phyloP scores from a whole-genome alignment of 768 basidiomycete species.

The Pluteus cervinus region DNA sequence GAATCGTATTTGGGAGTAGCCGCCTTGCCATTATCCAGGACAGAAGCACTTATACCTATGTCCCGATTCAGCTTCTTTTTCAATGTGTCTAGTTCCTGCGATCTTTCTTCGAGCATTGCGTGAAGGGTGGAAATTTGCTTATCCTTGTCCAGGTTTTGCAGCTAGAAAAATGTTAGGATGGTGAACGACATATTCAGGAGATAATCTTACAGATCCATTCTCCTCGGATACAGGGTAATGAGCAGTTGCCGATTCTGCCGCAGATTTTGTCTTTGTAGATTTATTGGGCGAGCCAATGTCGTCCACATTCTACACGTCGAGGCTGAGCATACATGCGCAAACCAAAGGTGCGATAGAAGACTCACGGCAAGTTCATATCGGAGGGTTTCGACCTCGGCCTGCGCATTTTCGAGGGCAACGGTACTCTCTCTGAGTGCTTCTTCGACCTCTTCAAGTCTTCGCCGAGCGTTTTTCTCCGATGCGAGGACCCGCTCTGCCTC shows the following conservation, averaged over 20 bases:
- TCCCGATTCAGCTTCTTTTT: constrained; percentile 62
- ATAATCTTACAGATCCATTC: too few relatives aligned
- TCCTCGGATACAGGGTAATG: too few relatives aligned
- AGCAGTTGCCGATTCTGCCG: too few relatives aligned
- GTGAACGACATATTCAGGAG: too few relatives aligned
- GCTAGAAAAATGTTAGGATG: constrained; percentile 17
- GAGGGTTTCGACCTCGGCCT: constrained; percentile 81
- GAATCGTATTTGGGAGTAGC: constrained; percentile 27
- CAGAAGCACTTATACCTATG: constrained; percentile 36
- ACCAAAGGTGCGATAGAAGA: too few relatives aligned
- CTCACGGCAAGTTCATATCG: constrained; percentile 73
- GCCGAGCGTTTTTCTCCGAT: constrained; percentile 55
- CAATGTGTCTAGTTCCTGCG: constrained; percentile 47
- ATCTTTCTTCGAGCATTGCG: constrained; percentile 26
- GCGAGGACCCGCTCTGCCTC: constrained; percentile 59
- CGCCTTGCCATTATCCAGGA: too few relatives aligned
- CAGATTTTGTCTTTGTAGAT: too few relatives aligned
- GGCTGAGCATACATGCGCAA: too few relatives aligned
- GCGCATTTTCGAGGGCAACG: constrained; percentile 80
- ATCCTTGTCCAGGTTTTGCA: constrained; percentile 19
- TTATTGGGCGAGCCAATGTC: too few relatives aligned
- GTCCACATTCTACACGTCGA: too few relatives aligned
- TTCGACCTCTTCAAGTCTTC: constrained; percentile 79
- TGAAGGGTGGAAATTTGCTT: constrained; percentile 20
- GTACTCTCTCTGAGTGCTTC: constrained; percentile 86